phyloP scores from a whole-genome alignment of 202 grass and related monocot genomes.

The Setaria viridis region DNA sequence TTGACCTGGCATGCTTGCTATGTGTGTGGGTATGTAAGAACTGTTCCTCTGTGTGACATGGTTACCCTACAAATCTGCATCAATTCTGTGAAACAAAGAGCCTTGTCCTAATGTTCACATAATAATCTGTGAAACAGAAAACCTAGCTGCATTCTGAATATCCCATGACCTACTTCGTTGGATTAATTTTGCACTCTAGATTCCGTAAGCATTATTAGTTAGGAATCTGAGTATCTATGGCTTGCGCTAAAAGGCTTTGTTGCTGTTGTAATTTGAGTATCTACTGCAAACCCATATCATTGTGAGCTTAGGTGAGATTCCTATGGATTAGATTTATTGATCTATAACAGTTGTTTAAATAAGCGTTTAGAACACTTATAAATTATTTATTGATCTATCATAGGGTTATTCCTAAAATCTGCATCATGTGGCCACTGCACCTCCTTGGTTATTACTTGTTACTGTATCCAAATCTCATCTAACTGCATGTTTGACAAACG shows the following conservation, averaged over 20 bases:
- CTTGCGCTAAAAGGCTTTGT: no score
- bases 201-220: no score
- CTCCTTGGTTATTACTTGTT: background rate
- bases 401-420: background rate
- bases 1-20: slow-evolving; percentile 23
- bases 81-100: slow-evolving; percentile 22
- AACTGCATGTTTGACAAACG: background rate
- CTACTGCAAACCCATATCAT: background rate
- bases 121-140: slow-evolving; percentile 17
- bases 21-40: background rate
- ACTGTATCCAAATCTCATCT: background rate
- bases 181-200: background rate
- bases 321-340: background rate
- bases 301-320: background rate
- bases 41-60: background rate
- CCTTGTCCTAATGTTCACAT: no score
- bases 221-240: no score
- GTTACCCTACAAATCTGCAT: background rate
- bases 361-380: background rate
- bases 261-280: background rate
- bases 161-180: background rate
- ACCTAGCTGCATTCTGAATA: background rate
- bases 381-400: background rate
- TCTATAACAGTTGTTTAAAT: background rate
- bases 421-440: background rate